Evolutionary conservation across 2,329 filamentous ascomycete species (phyloP).

Genomic region (Neurospora sp.): DNA sequence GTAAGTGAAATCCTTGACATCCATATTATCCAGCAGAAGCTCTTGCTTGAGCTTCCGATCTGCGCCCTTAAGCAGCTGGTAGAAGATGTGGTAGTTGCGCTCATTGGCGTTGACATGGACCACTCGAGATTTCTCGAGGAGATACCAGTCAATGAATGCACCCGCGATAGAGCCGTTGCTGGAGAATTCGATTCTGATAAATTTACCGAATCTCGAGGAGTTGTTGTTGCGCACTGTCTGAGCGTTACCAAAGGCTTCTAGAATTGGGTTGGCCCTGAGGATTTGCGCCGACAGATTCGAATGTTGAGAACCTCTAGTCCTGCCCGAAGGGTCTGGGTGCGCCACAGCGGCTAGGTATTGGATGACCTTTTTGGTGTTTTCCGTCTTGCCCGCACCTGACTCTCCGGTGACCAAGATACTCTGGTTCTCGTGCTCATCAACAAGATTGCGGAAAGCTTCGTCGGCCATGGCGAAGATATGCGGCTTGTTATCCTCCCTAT

Average conservation of each 20-base stretch:
- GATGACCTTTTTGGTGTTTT: constrained; percentile 99
- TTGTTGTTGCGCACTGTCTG: constrained; percentile 98
- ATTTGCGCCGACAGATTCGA: constrained; percentile 95
- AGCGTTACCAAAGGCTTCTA: constrained; percentile 96
- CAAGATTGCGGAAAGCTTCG: constrained; percentile 87
- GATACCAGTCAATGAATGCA: constrained; percentile 97
- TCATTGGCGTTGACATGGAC: constrained; percentile 81
- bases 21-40: constrained; percentile 64
- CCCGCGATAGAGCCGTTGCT: constrained; percentile 83
- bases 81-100: constrained; percentile 95
- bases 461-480: constrained; percentile 98
- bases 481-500: constrained; percentile 85
- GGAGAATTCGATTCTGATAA: constrained; percentile 94
- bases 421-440: constrained; percentile 92
- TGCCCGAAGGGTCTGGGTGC: constrained; percentile 62
- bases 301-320: constrained; percentile 49
- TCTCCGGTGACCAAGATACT: constrained; percentile 97
- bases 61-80: constrained; percentile 84
- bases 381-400: constrained; percentile 95
- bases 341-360: constrained; percentile 96
- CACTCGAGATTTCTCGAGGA: constrained; percentile 95
- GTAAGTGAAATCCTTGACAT: constrained; percentile 83
- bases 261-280: constrained; percentile 86
- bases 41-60: constrained; percentile 62
- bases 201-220: constrained; percentile 96